Conservation (phyloP, 2,329 filamentous ascomycete genomes). For the Colletotrichum lindemuthianum region DNA sequence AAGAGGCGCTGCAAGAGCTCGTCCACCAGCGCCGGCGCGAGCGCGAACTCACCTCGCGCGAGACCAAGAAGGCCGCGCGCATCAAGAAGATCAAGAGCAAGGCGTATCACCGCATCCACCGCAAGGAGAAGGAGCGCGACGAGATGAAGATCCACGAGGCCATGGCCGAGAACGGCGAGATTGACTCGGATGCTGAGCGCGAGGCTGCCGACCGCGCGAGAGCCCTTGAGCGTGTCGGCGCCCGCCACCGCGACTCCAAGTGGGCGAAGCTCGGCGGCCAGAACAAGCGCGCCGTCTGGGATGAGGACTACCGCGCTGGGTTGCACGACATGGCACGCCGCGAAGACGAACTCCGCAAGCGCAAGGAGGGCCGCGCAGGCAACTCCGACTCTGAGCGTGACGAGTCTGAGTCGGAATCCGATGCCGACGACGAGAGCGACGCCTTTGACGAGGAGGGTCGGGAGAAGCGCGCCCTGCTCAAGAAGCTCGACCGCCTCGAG, state of each 20-base stretch:
- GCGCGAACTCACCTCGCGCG: constrained; percentile 86
- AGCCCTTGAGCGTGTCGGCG: constrained; percentile 86
- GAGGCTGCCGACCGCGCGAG: constrained; percentile 76
- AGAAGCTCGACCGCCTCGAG: constrained; percentile 56
- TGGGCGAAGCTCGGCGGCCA: constrained; percentile 89
- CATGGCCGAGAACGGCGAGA: constrained; percentile 66
- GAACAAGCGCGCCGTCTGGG: constrained; percentile 84
- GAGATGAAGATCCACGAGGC: constrained; percentile 62
- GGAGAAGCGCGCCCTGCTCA: constrained; percentile 52
- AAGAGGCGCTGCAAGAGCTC: constrained; percentile 77
- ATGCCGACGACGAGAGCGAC: constrained; percentile 64
- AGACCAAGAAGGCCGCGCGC: constrained; percentile 87
- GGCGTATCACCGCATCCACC: constrained; percentile 89
- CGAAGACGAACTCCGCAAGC: constrained; percentile 82
- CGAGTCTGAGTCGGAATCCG: constrained; percentile 66
- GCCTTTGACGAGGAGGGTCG: constrained; percentile 60
- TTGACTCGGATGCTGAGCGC: constrained; percentile 73
- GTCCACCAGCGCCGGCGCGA: constrained; percentile 80
- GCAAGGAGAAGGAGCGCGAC: constrained; percentile 72
- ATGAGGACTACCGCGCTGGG: constrained; percentile 83
- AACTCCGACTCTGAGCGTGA: constrained; percentile 49
- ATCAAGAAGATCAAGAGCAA: constrained; percentile 99
- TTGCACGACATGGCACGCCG: constrained; percentile 83
- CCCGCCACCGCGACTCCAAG: constrained; percentile 87
- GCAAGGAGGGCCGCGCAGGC: constrained; percentile 77